Percentiles rank a stretch among this genome's conserved stretches.
Conservation (phyloP, 441 rosid genomes). For the Capsella rubella region DNA sequence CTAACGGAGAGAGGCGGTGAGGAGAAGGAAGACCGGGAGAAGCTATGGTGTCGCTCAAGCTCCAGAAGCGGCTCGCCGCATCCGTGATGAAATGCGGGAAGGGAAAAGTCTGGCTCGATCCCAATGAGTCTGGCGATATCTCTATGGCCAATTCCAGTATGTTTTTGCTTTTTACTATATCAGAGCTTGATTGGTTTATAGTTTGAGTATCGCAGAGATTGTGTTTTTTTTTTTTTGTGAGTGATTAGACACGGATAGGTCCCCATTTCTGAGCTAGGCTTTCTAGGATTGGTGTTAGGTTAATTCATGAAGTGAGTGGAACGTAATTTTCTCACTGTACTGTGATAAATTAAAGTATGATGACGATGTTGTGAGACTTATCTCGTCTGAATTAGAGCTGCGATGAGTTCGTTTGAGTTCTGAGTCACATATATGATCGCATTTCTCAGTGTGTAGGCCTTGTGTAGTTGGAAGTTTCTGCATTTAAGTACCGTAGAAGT, state of each 20-base stretch:
- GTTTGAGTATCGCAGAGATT: background rate
- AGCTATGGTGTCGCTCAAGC: conserved; percentile 74
- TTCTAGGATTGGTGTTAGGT: background rate
- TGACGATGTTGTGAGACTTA: background rate
- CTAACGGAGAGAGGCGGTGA: conserved; percentile 19
- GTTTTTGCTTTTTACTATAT: conserved; percentile 3
- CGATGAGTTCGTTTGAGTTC: background rate
- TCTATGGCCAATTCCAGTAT: conserved; percentile 89
- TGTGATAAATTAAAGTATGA: background rate
- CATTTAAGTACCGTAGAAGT: background rate
- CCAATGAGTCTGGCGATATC: conserved; percentile 69
- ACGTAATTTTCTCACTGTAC: background rate
- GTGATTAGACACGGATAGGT: background rate
- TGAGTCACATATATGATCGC: background rate
- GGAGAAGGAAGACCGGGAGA: conserved; percentile 32
- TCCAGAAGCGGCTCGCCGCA: conserved; percentile 78
- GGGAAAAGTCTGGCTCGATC: conserved; percentile 84
- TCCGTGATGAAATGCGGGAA: conserved; percentile 73
- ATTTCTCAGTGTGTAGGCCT: background rate
- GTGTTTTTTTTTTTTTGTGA: background rate
- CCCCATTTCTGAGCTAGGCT: background rate
- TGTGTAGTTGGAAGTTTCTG: background rate
- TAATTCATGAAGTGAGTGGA: conserved; percentile 7
- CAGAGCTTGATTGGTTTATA: background rate
- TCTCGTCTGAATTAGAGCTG: background rate